Percentiles rank a stretch among this genome's conserved stretches.
Conservation (phyloP, 495 filamentous ascomycete species). For the Neurospora tetrasperma region DNA sequence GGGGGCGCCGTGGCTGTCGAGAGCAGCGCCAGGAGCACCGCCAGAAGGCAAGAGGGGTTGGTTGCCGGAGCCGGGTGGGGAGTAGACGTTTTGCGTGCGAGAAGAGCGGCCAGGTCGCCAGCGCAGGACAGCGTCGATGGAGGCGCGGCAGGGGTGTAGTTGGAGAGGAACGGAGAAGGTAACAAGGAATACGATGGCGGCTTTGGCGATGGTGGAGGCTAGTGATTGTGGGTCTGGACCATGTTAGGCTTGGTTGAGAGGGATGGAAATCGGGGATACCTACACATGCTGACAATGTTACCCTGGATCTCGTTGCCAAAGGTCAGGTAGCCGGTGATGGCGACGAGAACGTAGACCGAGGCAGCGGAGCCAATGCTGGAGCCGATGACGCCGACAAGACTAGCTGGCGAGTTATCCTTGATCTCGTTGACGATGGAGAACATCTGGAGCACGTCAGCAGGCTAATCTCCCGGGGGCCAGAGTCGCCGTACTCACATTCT, state of each 20-base stretch:
- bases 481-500: slow-evolving; percentile 56
- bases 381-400: slow-evolving; percentile 69
- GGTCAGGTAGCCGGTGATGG: slow-evolving; percentile 88
- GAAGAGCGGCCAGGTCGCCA: slow-evolving; percentile 87
- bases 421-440: slow-evolving; percentile 98
- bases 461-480: not conserved
- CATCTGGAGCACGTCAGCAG: slow-evolving; percentile 52
- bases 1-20: slow-evolving; percentile 33
- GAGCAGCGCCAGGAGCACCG: not conserved
- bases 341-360: slow-evolving; percentile 77
- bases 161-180: slow-evolving; percentile 96
- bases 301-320: slow-evolving; percentile 79
- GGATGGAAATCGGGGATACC: slow-evolving; percentile 8
- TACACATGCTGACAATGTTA: slow-evolving; percentile 91
- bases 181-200: slow-evolving; percentile 91
- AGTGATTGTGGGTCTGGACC: slow-evolving; percentile 57
- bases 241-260: slow-evolving; percentile 5
- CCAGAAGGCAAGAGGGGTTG: slow-evolving; percentile 32
- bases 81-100: slow-evolving; percentile 44
- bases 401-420: slow-evolving; percentile 63
- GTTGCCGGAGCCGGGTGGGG: slow-evolving; percentile 26
- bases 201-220: slow-evolving; percentile 81
- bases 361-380: slow-evolving; percentile 75
- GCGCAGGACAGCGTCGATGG: slow-evolving; percentile 80
- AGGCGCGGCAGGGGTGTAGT: slow-evolving; percentile 88